Percentiles rank a stretch among this genome's conserved stretches.
These are phyloP conservation scores for Abortiporus biennis DNA, from an alignment of 1,284 basidiomycete species.

Conservation along the genomic window DNA sequence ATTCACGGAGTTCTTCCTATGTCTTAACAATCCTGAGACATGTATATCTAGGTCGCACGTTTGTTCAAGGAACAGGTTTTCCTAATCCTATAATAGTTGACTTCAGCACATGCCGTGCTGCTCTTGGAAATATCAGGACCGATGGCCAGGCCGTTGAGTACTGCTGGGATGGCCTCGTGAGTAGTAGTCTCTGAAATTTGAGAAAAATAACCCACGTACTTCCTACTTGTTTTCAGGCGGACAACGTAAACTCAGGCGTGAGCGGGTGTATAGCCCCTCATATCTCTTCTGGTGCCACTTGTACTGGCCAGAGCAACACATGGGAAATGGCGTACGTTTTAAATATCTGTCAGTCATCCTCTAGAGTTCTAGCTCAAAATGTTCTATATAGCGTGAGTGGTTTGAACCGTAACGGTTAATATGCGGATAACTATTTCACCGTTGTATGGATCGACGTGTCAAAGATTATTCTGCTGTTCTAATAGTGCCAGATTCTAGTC, in stretches of 20 bases:
- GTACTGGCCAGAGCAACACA: not conserved
- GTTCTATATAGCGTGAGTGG: too few relatives aligned
- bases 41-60: conserved; percentile 1
- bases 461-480: too few relatives aligned
- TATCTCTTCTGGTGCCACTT: not conserved
- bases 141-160: conserved; percentile 3
- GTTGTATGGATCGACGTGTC: too few relatives aligned
- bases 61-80: conserved; percentile 5
- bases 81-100: conserved; percentile 6
- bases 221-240: not conserved
- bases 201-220: too few relatives aligned
- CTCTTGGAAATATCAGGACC: conserved; percentile 3
- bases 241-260: not conserved
- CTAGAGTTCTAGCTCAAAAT: too few relatives aligned
- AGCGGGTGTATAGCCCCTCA: conserved; percentile 3
- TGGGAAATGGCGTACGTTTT: conserved; percentile 3
- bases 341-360: too few relatives aligned
- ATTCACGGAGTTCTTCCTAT: not conserved
- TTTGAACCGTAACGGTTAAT: too few relatives aligned
- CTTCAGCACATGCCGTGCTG: conserved; percentile 5
- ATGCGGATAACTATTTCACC: too few relatives aligned
- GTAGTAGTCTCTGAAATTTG: not conserved
- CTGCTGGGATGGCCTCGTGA: conserved; percentile 5
- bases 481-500: too few relatives aligned
- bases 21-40: not conserved